Evolutionary conservation across 129 eudicot genomes (phyloP), one percentile per base, ranked within the genome.

Genomic region (Smallanthus sonchifolius): DNA sequence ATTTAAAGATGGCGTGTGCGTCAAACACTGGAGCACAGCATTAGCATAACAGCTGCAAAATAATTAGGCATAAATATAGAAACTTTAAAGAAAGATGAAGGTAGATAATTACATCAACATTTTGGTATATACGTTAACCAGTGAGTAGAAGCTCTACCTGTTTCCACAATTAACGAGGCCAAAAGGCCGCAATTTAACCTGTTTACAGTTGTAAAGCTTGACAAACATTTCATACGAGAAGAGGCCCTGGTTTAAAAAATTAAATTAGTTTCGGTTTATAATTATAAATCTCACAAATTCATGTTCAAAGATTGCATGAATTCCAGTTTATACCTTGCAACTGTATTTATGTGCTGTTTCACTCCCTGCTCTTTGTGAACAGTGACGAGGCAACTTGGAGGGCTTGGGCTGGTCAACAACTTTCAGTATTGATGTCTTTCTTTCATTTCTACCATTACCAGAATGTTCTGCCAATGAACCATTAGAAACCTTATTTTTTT

Each of bases 11-110:
- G 97, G 97, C 34, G 99, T 94, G 82, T 85, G 91, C 76, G 86
- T 80, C 87, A 94, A 82, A 75, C 99, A 94, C 78, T 94, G 97
- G 16, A 94, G 96, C 72, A 94, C 97, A 32, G 91, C 97, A 88
- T 94, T 94, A 17, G 99, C 99, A 67, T 90, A 94, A 63, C 99
- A 94, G 81, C 99, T 94, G 92, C 84, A 90, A 19, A 45, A 79
- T 8, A 71, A 45, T 52, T 38, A 70, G 34, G 13, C 45, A 48
- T 68, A 15, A 48, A 7, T 30, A 59, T 30, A 14, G 2, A 79
- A 64, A 16, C 47, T 6, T 40, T 49, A 62, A 36, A 48, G 65
- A 47, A 48, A 62, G 4, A 70, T 16, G 62, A 62, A 32, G 36
- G 9, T 30, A 16, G 28, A 36, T 36, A 49, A 38, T 43, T 34